Conservation (phyloP, 768 basidiomycete genomes). For the Tylopilus sp. region DNA sequence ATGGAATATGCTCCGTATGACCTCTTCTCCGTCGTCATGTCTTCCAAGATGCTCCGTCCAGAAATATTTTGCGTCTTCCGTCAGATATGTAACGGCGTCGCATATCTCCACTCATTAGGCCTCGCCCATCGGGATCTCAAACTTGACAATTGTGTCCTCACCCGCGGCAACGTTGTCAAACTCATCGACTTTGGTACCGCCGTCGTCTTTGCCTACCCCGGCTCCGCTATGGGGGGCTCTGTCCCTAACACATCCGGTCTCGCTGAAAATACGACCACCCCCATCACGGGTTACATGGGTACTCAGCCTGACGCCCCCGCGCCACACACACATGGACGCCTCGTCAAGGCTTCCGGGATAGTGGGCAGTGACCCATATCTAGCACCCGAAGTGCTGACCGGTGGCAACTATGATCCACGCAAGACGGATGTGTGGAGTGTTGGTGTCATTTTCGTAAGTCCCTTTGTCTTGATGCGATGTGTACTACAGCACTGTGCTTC, state of each 20-base stretch:
- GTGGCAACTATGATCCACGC: slow-evolving; percentile 86
- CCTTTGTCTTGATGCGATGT: not conserved
- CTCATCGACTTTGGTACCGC: slow-evolving; percentile 99
- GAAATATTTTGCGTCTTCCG: slow-evolving; percentile 99
- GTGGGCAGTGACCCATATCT: slow-evolving; percentile 98
- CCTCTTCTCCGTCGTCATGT: slow-evolving; percentile 99
- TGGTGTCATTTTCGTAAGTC: slow-evolving; percentile 89
- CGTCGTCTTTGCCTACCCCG: slow-evolving; percentile 99
- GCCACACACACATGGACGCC: slow-evolving; percentile 39
- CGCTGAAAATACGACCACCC: not conserved
- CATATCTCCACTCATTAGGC: slow-evolving; percentile 96
- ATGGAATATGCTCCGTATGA: slow-evolving; percentile 99
- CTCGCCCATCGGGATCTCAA: slow-evolving; percentile 98
- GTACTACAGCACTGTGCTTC: not conserved
- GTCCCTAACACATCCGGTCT: slow-evolving; percentile 9
- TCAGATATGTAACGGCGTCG: slow-evolving; percentile 96
- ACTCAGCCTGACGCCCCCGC: slow-evolving; percentile 22
- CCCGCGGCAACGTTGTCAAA: slow-evolving; percentile 90
- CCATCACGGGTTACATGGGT: slow-evolving; percentile 19
- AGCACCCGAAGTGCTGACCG: slow-evolving; percentile 88
- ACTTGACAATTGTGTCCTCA: slow-evolving; percentile 99
- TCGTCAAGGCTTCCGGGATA: slow-evolving; percentile 75
- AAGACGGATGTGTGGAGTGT: slow-evolving; percentile 99
- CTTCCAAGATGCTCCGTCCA: slow-evolving; percentile 95
- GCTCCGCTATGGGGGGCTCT: slow-evolving; percentile 58